These are phyloP conservation scores for Boletus vermiculosoides DNA, from an alignment of 768 basidiomycete genomes.

Conservation along the genomic window DNA sequence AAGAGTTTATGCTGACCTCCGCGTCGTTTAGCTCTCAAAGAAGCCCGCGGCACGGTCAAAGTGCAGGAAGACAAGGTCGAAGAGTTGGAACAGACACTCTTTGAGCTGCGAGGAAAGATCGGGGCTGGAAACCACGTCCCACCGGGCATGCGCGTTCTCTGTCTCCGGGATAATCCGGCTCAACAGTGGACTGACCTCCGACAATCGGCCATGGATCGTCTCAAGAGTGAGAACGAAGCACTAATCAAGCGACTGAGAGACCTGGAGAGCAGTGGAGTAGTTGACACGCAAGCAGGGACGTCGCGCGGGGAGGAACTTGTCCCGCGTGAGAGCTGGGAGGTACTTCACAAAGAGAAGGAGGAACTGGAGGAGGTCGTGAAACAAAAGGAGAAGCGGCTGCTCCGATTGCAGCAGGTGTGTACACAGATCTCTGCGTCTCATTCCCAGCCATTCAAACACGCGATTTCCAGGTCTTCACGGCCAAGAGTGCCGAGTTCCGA, in stretches of 20 bases:
- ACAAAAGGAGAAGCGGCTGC: constrained; percentile 79
- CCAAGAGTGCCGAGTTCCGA: constrained; percentile 87
- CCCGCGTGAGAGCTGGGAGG: constrained; percentile 78
- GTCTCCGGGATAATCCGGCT: constrained; percentile 78
- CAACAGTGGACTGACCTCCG: constrained; percentile 76
- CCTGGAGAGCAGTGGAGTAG: constrained; percentile 46
- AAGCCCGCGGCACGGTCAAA: constrained; percentile 36
- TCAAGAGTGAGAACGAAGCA: constrained; percentile 83
- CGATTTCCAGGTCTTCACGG: constrained; percentile 64
- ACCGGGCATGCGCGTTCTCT: constrained; percentile 65
- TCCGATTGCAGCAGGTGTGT: constrained; percentile 81
- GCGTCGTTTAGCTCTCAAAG: constrained; percentile 42
- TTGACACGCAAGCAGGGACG: constrained; percentile 17
- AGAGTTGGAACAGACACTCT: constrained; percentile 72
- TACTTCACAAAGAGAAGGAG: constrained; percentile 63
- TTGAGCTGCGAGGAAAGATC: constrained; percentile 74
- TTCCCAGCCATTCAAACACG: too few relatives aligned
- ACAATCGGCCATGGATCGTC: constrained; percentile 67
- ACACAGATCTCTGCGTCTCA: background rate
- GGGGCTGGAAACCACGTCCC: constrained; percentile 75
- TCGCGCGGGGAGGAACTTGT: constrained; percentile 42
- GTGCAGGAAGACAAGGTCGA: constrained; percentile 57
- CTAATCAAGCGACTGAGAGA: constrained; percentile 65
- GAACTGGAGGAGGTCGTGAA: constrained; percentile 62
- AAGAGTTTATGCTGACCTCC: background rate